Evolutionary conservation across 192 early-diverging fungal species (phyloP), one percentile per base, ranked within the genome.

Genomic region (Rhizoclosmatium sp.): DNA sequence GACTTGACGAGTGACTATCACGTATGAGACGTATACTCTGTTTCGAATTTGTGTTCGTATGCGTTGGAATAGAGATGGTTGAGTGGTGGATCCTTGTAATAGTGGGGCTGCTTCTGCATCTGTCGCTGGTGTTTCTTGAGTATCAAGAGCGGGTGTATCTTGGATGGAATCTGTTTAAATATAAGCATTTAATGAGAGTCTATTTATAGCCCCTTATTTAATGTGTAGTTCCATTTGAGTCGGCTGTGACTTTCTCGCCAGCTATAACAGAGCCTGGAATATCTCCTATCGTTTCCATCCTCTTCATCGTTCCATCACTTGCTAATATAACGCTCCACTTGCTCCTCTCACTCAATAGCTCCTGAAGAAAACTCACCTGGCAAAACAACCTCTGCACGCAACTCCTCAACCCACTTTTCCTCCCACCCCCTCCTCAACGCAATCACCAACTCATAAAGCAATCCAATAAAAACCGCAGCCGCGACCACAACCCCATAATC

Each of bases 381-480:
- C 54, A 41, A 9, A 21, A 40, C 23, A 54, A 16, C 51, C 10
- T 39, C 71, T 31, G 47, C 2, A 1, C 14, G 10, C 51, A 41
- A 51, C 54, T 59, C 49, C 47, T 41, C n/a, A 9, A 41, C 9
- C 51, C 14, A 12, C 54, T 59, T 72, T 12, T 16, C 10, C 39
- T 59, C 71, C 23, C 16, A 41, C 31, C 44, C 58, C 71, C 71
- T 19, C 71, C 54, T 7, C 42, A 14, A 12, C 9, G 14, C 9
- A 21, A 54, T 12, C 12, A 21, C 54, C 71, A 41, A n/a, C 46
- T 72, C 71, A 44, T 72, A 72, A 19, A 72, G 9, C 16, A 72
- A 40, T 3, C 31, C 71, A 31, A 72, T n/a, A 7, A 42, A 10
- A 23, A 44, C n/a, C 39, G 71, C 71, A 21, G 44, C 14, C 2